A percentile compares a stretch with the other conserved stretches of the same genome.
These are phyloP conservation scores for Calonectria ilicicola DNA, from an alignment of 2,329 filamentous ascomycete species.

Conservation along the genomic window DNA sequence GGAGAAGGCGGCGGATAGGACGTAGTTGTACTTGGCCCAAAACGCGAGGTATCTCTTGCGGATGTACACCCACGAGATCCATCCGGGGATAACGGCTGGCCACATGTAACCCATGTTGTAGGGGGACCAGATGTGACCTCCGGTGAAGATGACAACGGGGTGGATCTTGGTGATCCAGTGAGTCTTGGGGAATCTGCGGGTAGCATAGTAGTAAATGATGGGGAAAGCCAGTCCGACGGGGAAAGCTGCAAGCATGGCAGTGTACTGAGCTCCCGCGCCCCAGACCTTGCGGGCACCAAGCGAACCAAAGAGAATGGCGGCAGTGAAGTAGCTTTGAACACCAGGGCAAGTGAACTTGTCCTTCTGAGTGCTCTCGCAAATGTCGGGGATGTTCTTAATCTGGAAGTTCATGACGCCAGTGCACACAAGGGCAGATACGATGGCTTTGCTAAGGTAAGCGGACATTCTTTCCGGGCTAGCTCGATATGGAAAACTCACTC, in stretches of 20 bases:
- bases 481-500: background rate
- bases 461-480: no score
- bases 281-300: constrained; percentile 53
- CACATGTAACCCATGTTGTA: constrained; percentile 61
- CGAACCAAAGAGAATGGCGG: constrained; percentile 55
- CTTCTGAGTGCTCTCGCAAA: constrained; percentile 37
- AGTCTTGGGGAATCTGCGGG: constrained; percentile 46
- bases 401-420: constrained; percentile 53
- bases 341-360: constrained; percentile 54
- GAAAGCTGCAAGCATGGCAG: constrained; percentile 52
- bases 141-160: constrained; percentile 57
- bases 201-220: constrained; percentile 51
- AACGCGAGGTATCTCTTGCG: constrained; percentile 57
- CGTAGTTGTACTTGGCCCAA: constrained; percentile 64
- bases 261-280: constrained; percentile 51
- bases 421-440: constrained; percentile 50
- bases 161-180: constrained; percentile 56
- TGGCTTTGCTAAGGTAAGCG: constrained; percentile 26
- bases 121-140: constrained; percentile 55
- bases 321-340: constrained; percentile 53
- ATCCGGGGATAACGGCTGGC: constrained; percentile 60
- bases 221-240: constrained; percentile 53
- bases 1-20: constrained; percentile 59
- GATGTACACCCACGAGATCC: constrained; percentile 60
- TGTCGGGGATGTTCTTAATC: constrained; percentile 30